Conservation (phyloP, 768 basidiomycete species). For the Tulasnella sp. region DNA sequence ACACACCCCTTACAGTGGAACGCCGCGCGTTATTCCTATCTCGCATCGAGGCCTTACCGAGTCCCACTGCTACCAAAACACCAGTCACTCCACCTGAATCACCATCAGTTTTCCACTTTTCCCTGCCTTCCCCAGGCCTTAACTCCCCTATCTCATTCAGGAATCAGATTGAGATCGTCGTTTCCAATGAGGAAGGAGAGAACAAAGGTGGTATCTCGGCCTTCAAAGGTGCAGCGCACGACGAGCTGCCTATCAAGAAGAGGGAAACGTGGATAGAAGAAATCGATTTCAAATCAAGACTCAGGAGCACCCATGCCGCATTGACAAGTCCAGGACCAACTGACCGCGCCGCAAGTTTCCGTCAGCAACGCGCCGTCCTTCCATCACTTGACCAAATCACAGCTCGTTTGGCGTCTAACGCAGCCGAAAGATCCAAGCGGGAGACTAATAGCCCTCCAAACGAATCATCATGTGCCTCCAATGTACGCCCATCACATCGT, state of each 20-base stretch:
- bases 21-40: slow-evolving; percentile 64
- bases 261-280: slow-evolving; percentile 44
- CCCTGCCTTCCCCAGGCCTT: slow-evolving; percentile 54
- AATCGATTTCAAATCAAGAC: slow-evolving; percentile 37
- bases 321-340: slow-evolving; percentile 13
- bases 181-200: slow-evolving; percentile 20
- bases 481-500: background rate
- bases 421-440: background rate
- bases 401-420: slow-evolving; percentile 33
- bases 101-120: slow-evolving; percentile 53
- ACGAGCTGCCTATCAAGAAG: slow-evolving; percentile 24
- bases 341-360: slow-evolving; percentile 1
- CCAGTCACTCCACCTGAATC: slow-evolving; percentile 60
- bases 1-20: slow-evolving; percentile 35
- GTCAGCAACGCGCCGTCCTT: slow-evolving; percentile 20
- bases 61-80: slow-evolving; percentile 40
- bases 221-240: slow-evolving; percentile 17
- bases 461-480: background rate
- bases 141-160: slow-evolving; percentile 48
- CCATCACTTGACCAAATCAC: slow-evolving; percentile 71
- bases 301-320: slow-evolving; percentile 18
- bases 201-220: background rate
- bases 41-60: slow-evolving; percentile 55
- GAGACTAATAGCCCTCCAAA: background rate
- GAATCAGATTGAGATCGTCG: slow-evolving; percentile 44